A percentile compares a stretch with the other conserved stretches of the same genome.
phyloP scores from a whole-genome alignment of 495 filamentous ascomycete species.

The Ramalina intermedia region DNA sequence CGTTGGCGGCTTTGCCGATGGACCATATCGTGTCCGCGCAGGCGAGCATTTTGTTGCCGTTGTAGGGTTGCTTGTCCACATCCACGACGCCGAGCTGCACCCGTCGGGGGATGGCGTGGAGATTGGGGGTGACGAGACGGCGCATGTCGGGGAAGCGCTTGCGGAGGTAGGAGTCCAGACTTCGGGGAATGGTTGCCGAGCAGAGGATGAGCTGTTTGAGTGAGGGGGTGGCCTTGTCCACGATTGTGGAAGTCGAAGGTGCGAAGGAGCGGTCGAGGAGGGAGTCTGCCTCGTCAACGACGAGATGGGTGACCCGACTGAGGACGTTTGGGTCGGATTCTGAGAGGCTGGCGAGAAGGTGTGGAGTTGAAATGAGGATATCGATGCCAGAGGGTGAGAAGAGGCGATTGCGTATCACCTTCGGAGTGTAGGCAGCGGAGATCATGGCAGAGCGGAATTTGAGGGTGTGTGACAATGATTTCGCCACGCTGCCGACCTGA shows the following conservation, averaged over 20 bases:
- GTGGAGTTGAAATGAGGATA: conserved; percentile 74
- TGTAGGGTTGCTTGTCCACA: conserved; percentile 75
- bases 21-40: conserved; percentile 91
- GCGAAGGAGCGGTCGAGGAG: conserved; percentile 85
- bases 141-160: conserved; percentile 67
- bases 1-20: conserved; percentile 60
- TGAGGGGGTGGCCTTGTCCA: conserved; percentile 61
- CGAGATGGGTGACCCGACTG: conserved; percentile 69
- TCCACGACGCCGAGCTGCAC: conserved; percentile 92
- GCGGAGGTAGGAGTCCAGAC: conserved; percentile 69
- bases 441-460: conserved; percentile 72
- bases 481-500: conserved; percentile 68
- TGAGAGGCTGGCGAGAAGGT: conserved; percentile 73
- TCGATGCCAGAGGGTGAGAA: conserved; percentile 75
- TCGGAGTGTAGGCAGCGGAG: conserved; percentile 56
- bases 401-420: conserved; percentile 72
- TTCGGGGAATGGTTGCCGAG: conserved; percentile 87
- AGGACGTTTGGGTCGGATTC: conserved; percentile 78
- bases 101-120: conserved; percentile 88
- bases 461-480: conserved; percentile 62
- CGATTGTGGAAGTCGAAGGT: conserved; percentile 62
- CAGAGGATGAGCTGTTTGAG: conserved; percentile 85
- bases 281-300: conserved; percentile 91
- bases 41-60: conserved; percentile 75
- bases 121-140: conserved; percentile 80